Evolutionary conservation across 257 asterid genomes (phyloP).

Genomic region (Coffea eugenioides): DNA sequence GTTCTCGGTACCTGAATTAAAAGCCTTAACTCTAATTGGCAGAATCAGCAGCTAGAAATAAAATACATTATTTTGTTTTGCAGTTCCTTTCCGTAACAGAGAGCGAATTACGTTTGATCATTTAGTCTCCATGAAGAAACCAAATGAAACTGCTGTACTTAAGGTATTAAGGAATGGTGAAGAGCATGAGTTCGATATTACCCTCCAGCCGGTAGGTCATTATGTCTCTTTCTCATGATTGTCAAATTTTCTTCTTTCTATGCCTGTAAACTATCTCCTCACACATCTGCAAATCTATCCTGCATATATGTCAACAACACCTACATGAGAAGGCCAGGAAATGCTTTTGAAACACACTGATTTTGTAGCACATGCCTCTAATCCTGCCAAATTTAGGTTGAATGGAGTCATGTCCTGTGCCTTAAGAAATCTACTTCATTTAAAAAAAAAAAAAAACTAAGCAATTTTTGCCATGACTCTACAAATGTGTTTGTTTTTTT

Average conservation of each 20-base stretch:
- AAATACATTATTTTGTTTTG: conserved; percentile 23
- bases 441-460: too few species aligned
- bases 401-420: neutral
- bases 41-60: neutral
- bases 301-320: neutral
- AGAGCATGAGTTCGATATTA: conserved; percentile 61
- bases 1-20: too few species aligned
- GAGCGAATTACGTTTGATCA: conserved; percentile 96
- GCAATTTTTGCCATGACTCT: too few species aligned
- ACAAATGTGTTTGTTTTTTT: neutral
- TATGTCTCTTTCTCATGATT: neutral
- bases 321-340: neutral
- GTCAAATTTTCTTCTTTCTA: neutral
- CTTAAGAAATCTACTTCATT: neutral
- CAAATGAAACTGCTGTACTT: conserved; percentile 75
- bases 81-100: conserved; percentile 92
- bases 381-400: neutral
- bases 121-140: conserved; percentile 97
- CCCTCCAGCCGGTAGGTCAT: conserved; percentile 81
- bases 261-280: too few species aligned
- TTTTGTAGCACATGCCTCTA: neutral
- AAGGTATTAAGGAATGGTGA: conserved; percentile 73
- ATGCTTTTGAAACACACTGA: neutral
- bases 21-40: neutral
- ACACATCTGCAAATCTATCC: too few species aligned